Base-by-base conservation (phyloP, 352 stramenopile genomes). In the Pythium folliculosum region DNA sequence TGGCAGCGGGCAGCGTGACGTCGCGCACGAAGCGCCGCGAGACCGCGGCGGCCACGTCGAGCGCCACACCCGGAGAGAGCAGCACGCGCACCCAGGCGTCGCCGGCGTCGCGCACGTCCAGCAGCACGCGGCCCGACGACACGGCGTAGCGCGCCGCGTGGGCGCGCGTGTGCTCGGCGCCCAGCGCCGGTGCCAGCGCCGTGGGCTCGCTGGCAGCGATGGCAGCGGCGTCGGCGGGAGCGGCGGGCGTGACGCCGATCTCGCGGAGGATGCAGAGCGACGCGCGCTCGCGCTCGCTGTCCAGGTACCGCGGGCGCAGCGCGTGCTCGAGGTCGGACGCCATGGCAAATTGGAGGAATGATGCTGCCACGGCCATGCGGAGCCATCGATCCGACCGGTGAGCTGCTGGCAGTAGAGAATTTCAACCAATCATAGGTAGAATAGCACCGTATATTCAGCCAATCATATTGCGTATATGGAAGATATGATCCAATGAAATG, bases 71-170 rank as follows among this genome's bases (percentile, higher is more conserved):
- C 7, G 76, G 65, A 6, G 65, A 51, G n/a, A 93, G 63, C 21
- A 70, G 53, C 51, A 75, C 75, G 45, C 84, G 84, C 59, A 93
- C 76, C 84, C 84, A 93, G 53, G 76, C 82, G 57, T 93, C 78
- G 17, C 77, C 84, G 37, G 78, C 82, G 69, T 93, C 85, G 21
- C 85, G 85, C 43, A 90, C 77, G 72, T 91, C 80, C 57, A 93
- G 53, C 27, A 80, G 78, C 53, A 87, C 72, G 56, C 73, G 67
- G 21, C 85, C 82, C 10, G 67, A 56, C 0, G 56, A 45, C 17
- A 90, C 75, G 17, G 51, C 72, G 75, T 91, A 93, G 16, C 40
- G 40, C 10, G 60, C 53, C 10, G 50, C 22, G 37, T 53, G 16
- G 19, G 72, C 53, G 8, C 30, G 40, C 43, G 75, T 81, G 77